Evolutionary conservation across 2,329 filamentous ascomycete species (phyloP), one percentile per base, ranked within the genome.

Genomic region (Aspergillus ustus): DNA sequence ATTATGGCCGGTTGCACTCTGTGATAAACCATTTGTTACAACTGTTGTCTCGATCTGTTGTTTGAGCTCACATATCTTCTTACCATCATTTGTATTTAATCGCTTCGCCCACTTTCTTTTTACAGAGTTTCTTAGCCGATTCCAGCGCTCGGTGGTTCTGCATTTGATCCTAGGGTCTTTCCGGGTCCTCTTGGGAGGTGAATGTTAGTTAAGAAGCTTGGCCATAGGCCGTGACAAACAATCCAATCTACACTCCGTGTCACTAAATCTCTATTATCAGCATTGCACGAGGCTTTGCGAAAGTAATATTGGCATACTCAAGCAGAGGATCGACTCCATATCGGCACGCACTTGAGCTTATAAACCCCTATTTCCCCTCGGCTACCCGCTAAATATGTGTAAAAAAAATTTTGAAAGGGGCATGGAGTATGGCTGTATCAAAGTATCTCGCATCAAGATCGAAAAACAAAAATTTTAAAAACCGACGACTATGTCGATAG

Each of bases 401-500:
- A 25, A 44, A 58, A 34, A 9, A n/a, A n/a, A n/a, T n/a, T n/a
- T n/a, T n/a, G n/a, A n/a, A n/a, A n/a, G n/a, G n/a, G n/a, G n/a
- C n/a, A n/a, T n/a, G n/a, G n/a, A n/a, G n/a, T n/a, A n/a, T n/a
- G n/a, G n/a, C n/a, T n/a, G n/a, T n/a, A n/a, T n/a, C n/a, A 4
- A 17, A 28, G 11, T 6, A 20, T 19, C 11, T 13, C 7, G 2
- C 7, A 19, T n/a, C n/a, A 7, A 20, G 4, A 9, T 25, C 17
- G 0, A 37, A 22, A 52, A 70, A 70, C 72, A 66, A 66, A 63
- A 54, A 68, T 70, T 72, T 75, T 70, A 69, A 70, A 65, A 72
- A 76, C 78, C 78, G 76, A 82, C 77, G 72, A 71, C 75, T 78
- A 59, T 78, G 80, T 80, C 78, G 76, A 74, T 72, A 64, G 68